Base-by-base conservation (phyloP, 2,329 filamentous ascomycete species). In the Hymenoscyphus fraxineus region DNA sequence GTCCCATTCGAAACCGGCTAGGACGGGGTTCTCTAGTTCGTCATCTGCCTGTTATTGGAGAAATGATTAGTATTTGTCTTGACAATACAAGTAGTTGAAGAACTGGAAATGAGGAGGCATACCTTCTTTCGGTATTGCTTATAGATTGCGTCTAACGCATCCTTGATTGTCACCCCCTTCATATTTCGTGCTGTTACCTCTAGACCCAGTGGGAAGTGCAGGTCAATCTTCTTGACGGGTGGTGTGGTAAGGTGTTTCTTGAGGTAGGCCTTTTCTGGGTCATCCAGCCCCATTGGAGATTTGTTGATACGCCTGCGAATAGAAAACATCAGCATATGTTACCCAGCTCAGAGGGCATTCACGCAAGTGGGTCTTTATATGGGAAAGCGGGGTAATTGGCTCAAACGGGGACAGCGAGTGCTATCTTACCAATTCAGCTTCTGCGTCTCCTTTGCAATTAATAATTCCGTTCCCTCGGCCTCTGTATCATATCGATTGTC, bases 71-170 rank as follows among this genome's bases (percentile, higher is more conserved):
- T 60, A 65, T 51, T 54, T 16, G 59, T 65, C 19, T 58, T 59
- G 15, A 60, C 60, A 22, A 31, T 60, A 38, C 22, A 39, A 7
- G 44, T 15, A 44, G 16, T 58, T 64, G 51, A 4, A 55, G 19
- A 13, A n/a, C 41, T 27, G 35, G 15, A 58, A 59, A 58, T 60
- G 54, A 54, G 32, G 39, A 15, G 56, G 78, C 87, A 72, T 79
- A 93, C 94, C 86, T 93, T 90, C 87, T 97, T 97, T 86, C 96
- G 96, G 84, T 92, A 96, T 72, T 91, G 86, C 83, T 97, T 97
- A 84, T 97, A 84, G 80, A 98, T 97, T 74, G 92, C 94, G 78
- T 97, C 93, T 77, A 97, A 77, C 65, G 93, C 93, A 79, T 98
- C 94, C 83, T 97, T 97, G 83, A 98, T 94, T 64, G 94, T 98